Conservation (phyloP, 1,284 basidiomycete genomes). For the Rugosomyces carneus region DNA sequence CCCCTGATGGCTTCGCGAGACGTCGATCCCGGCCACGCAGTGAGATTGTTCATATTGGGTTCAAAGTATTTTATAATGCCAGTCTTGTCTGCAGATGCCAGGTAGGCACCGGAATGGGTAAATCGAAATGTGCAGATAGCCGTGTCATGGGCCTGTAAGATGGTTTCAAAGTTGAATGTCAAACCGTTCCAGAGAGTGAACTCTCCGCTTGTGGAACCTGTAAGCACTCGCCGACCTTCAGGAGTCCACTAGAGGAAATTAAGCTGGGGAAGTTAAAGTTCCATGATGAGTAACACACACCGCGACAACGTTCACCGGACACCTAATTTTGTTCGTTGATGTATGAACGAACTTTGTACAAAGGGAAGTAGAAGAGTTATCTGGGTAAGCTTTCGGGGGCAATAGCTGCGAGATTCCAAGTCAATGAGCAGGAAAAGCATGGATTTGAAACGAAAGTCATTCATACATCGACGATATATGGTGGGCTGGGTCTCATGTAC, state of each 20-base stretch:
- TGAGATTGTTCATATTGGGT: slow-evolving; percentile 97
- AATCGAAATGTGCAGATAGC: slow-evolving; percentile 89
- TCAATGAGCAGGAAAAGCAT: slow-evolving; percentile 13
- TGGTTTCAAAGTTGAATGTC: slow-evolving; percentile 99
- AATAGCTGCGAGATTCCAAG: slow-evolving; percentile 57
- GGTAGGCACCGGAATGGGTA: slow-evolving; percentile 85
- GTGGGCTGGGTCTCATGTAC: slow-evolving; percentile 73
- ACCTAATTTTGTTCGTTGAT: slow-evolving; percentile 96
- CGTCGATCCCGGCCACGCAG: slow-evolving; percentile 76
- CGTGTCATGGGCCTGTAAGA: slow-evolving; percentile 95
- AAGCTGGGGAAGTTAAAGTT: slow-evolving; percentile 8
- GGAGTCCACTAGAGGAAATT: slow-evolving; percentile 81
- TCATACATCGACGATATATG: slow-evolving; percentile 77
- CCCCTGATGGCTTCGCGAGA: slow-evolving; percentile 89
- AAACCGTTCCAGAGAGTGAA: slow-evolving; percentile 99
- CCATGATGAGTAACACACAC: slow-evolving; percentile 46
- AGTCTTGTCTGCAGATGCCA: slow-evolving; percentile 89
- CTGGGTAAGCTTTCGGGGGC: slow-evolving; percentile 85
- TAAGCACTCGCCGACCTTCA: slow-evolving; percentile 87
- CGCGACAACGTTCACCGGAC: slow-evolving; percentile 92
- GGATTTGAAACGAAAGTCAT: slow-evolving; percentile 21
- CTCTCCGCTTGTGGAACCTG: slow-evolving; percentile 94
- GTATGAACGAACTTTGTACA: slow-evolving; percentile 97
- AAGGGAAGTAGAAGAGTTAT: slow-evolving; percentile 85
- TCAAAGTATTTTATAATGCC: slow-evolving; percentile 99